Evolutionary conservation across 78 protist genomes (phyloP).

Genomic region (Creolimax fragrantissima): DNA sequence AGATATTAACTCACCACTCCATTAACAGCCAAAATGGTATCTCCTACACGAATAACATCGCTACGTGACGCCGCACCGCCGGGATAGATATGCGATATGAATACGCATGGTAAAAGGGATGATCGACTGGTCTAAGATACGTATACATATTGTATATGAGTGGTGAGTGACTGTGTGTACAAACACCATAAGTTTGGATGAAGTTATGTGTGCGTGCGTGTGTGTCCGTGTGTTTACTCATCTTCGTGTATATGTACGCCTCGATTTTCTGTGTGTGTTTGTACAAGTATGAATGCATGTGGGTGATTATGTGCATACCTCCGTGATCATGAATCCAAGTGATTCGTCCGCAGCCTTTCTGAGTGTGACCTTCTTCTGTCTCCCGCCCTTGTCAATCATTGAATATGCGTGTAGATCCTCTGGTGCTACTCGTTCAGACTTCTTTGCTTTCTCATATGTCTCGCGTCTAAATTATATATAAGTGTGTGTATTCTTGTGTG

Average conservation of each 20-base stretch:
- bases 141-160: not conserved
- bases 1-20: not conserved
- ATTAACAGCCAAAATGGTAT: not conserved
- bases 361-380: not conserved
- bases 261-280: no score
- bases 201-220: no score
- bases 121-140: not conserved
- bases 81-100: not conserved
- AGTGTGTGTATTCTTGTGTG: no score
- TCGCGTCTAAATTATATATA: not conserved
- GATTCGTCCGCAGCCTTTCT: not conserved
- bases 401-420: not conserved
- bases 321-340: constrained; percentile 1
- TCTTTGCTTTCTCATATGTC: not conserved
- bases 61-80: not conserved
- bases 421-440: not conserved
- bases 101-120: not conserved
- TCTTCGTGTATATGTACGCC: no score
- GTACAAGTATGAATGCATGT: no score
- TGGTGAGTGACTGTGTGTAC: not conserved
- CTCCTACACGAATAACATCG: not conserved
- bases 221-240: no score
- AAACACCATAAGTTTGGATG: no score
- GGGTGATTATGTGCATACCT: not conserved
- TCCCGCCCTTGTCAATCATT: not conserved